A percentile compares a stretch with the other conserved stretches of the same genome.
phyloP scores from a whole-genome alignment of 768 basidiomycete species.

The Suillus bovinus region DNA sequence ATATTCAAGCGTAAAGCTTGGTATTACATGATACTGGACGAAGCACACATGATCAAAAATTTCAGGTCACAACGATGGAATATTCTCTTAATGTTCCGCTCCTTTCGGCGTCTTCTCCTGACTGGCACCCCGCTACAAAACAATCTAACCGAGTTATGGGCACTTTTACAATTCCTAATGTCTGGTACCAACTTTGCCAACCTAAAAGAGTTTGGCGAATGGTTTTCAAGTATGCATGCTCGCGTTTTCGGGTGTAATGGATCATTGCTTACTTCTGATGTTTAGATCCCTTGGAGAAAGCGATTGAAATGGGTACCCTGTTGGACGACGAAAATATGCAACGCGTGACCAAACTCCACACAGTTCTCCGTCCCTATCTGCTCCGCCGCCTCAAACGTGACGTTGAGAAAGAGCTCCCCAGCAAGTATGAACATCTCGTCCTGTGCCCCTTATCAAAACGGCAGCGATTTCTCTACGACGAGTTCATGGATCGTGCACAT shows the following conservation, averaged over 20 bases:
- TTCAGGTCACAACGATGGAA: constrained; percentile 95
- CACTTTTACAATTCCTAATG: constrained; percentile 92
- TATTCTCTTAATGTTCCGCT: constrained; percentile 84
- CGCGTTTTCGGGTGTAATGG: background rate
- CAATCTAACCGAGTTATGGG: constrained; percentile 95
- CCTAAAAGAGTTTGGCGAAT: constrained; percentile 90
- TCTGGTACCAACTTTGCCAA: constrained; percentile 88
- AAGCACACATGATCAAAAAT: constrained; percentile 98
- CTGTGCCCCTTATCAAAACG: constrained; percentile 88
- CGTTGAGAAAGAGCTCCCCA: constrained; percentile 93
- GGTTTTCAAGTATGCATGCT: constrained; percentile 85
- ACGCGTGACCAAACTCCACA: constrained; percentile 86
- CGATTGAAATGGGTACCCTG: constrained; percentile 79
- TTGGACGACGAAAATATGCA: constrained; percentile 83
- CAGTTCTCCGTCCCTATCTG: constrained; percentile 93
- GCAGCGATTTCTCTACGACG: constrained; percentile 94
- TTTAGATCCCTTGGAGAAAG: constrained; percentile 91
- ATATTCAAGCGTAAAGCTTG: constrained; percentile 91
- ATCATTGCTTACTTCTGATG: constrained; percentile 9
- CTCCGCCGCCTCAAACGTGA: constrained; percentile 97
- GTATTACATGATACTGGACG: constrained; percentile 96
- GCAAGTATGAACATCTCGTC: constrained; percentile 89
- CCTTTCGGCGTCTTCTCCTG: constrained; percentile 81
- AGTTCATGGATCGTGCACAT: constrained; percentile 89
- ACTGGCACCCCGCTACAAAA: constrained; percentile 98